Base-by-base conservation (phyloP, 1,139 yeast genomes). In the Arxiozyma telluris region DNA sequence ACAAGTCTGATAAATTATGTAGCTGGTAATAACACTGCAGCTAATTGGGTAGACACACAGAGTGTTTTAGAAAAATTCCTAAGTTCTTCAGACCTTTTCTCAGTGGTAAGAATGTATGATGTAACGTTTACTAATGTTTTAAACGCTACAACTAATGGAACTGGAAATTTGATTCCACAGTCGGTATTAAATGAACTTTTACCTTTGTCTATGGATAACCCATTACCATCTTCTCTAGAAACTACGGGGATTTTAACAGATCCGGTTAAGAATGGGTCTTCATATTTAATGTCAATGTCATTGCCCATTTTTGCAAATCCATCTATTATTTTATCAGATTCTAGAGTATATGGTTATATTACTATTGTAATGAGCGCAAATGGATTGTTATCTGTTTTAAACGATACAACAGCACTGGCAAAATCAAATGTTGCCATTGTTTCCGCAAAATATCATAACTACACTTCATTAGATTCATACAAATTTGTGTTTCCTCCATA, bases 271-370 rank as follows among this genome's bases (percentile, higher is more conserved):
- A 79, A 80, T 60, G 71, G 69, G 41, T 60, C 70, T 49, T 54
- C 57, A 5, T 72, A 67, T 51, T 59, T 73, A 22, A 66, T 74
- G 71, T 74, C 77, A 27, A 70, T 62, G 69, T 70, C 72, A 44
- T 62, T 89, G 7, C 94, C 96, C 0, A 79, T 90, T 1, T 82
- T 76, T 63, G 80, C 89, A 18, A 85, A 87, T 64, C 77, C 84
- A 17, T 86, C 96, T 5, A 84, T 88, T 27, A 73, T 87, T 51
- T 70, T 85, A 27, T 71, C 77, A 38, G 72, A 77, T 20, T 82
- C 86, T 3, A 75, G 79, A 21, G 73, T 87, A 5, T 79, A 84
- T 0, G 97, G 96, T 0, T 90, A 82, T 68, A 63, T 89, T 48
- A 78, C 95, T 0, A 78, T 87, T 7, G 71, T 87, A 1, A 77